Conservation (phyloP, 225 moss, liverwort and hornwort species). For the Marchantia polymorpha region DNA sequence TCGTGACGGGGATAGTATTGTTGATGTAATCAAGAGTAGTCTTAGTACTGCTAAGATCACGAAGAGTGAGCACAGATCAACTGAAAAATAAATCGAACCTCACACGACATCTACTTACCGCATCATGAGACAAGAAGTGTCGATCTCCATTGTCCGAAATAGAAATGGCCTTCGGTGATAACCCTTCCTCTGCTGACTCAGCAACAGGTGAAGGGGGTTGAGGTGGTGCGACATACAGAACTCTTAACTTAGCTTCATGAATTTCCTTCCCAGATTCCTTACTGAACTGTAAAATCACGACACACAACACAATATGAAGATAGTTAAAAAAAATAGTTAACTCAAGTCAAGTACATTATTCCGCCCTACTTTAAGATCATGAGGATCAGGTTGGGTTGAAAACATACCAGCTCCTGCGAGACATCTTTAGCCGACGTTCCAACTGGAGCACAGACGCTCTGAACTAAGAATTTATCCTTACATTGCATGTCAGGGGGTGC, state of each 20-base stretch:
- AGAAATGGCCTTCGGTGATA: constrained; percentile 50
- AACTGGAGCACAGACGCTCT: constrained; percentile 72
- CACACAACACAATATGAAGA: not conserved
- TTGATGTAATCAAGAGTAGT: no score
- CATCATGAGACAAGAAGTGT: constrained; percentile 46
- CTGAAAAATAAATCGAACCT: not conserved
- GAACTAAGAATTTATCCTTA: constrained; percentile 99
- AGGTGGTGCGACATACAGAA: constrained; percentile 83
- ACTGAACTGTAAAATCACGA: constrained; percentile 57
- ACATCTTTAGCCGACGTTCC: constrained; percentile 64
- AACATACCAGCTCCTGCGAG: constrained; percentile 79
- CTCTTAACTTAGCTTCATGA: constrained; percentile 85
- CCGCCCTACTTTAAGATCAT: not conserved
- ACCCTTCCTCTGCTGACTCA: constrained; percentile 82
- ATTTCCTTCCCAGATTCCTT: constrained; percentile 79
- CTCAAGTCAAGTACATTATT: not conserved
- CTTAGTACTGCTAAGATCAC: no score
- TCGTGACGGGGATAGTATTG: no score
- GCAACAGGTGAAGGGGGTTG: constrained; percentile 96
- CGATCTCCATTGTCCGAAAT: constrained; percentile 64
- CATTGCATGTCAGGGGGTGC: constrained; percentile 96
- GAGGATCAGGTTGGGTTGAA: not conserved
- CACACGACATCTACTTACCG: constrained; percentile 35
- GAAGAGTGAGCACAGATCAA: not conserved
- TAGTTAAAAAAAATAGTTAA: not conserved